Evolutionary conservation across 1,284 basidiomycete species (phyloP).

Genomic region (Malassezia furfur): DNA sequence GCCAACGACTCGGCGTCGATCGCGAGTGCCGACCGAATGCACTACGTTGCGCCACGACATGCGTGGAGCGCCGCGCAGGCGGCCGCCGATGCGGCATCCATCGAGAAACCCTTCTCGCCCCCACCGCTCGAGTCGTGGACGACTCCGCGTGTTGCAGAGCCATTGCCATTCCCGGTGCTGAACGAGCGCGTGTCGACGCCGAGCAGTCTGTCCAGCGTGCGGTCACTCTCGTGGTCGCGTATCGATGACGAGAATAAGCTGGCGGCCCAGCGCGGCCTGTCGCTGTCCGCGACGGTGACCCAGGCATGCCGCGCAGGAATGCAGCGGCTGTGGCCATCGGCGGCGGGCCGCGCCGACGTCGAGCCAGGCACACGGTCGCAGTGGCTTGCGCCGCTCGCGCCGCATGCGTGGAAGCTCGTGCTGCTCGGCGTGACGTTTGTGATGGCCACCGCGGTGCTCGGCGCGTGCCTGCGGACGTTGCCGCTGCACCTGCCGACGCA

Average conservation of each 20-base stretch:
- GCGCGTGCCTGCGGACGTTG: conserved; percentile 37
- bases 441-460: conserved; percentile 31
- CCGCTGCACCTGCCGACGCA: conserved; percentile 39
- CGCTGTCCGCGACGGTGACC: too few species aligned
- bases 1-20: conserved; percentile 1
- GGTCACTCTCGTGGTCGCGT: conserved; percentile 4
- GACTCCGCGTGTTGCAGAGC: conserved; percentile 13
- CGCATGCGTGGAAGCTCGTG: conserved; percentile 28
- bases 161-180: neutral
- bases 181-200: neutral
- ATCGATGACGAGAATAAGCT: conserved; percentile 1
- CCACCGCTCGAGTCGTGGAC: conserved; percentile 14
- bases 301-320: too few species aligned
- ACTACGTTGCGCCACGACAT: conserved; percentile 22
- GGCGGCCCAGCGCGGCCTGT: neutral
- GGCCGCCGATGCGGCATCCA: conserved; percentile 22
- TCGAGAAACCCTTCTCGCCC: conserved; percentile 9
- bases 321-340: too few species aligned
- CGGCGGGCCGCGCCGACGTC: conserved; percentile 16
- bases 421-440: conserved; percentile 33
- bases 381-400: conserved; percentile 27
- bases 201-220: conserved; percentile 4
- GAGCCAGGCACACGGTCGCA: conserved; percentile 21
- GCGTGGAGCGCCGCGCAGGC: conserved; percentile 35
- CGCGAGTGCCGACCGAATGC: neutral